These are phyloP conservation scores for Epichloe sylvatica DNA, from an alignment of 2,329 filamentous ascomycete species.

Conservation along the genomic window DNA sequence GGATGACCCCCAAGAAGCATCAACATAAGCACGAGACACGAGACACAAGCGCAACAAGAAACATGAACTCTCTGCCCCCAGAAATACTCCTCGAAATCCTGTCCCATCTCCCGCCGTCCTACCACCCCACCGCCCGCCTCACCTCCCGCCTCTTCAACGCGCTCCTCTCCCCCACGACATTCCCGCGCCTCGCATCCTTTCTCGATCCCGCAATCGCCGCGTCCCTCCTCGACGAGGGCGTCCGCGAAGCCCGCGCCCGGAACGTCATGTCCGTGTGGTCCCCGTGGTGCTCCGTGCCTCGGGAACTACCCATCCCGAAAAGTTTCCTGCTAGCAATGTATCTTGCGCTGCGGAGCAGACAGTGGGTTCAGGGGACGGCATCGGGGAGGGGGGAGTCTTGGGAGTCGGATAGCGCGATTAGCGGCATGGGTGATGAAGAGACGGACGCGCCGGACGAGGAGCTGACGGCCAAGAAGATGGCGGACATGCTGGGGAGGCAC, in stretches of 20 bases:
- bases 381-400: not conserved
- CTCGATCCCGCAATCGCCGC: conserved; percentile 14
- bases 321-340: conserved; percentile 21
- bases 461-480: conserved; percentile 9
- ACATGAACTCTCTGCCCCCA: conserved; percentile 20
- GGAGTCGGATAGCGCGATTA: conserved; percentile 6
- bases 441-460: not conserved
- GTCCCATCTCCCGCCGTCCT: conserved; percentile 11
- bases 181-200: conserved; percentile 17
- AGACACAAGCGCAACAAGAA: not conserved
- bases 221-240: conserved; percentile 11
- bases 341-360: conserved; percentile 14
- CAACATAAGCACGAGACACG: too few species aligned
- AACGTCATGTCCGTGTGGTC: conserved; percentile 19
- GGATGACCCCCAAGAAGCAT: too few species aligned
- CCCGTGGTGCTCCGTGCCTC: conserved; percentile 20
- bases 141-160: conserved; percentile 20
- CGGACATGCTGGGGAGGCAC: conserved; percentile 9
- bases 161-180: conserved; percentile 15
- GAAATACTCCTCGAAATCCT: conserved; percentile 19
- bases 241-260: conserved; percentile 12
- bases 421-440: conserved; percentile 4
- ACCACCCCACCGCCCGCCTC: conserved; percentile 15
- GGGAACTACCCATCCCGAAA: conserved; percentile 14
- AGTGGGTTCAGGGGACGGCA: conserved; percentile 7